Evolutionary conservation across 129 eudicot genomes (phyloP).

Genomic region (Dittrichia graveolens): DNA sequence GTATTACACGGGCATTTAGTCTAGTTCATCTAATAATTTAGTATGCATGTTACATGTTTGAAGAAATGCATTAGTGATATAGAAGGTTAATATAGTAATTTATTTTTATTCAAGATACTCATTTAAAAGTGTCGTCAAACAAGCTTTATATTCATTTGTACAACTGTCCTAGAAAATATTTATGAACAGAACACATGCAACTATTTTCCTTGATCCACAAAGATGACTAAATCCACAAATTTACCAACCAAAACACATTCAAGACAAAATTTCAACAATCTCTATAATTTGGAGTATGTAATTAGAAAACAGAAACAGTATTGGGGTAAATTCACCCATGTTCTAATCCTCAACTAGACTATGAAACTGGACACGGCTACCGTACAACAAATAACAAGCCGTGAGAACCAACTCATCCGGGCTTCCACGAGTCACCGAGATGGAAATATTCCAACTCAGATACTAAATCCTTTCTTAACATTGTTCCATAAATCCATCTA

Average conservation of each 20-base stretch:
- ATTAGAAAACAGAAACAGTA: not conserved
- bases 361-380: not conserved
- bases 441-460: constrained; percentile 14
- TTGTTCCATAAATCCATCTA: constrained; percentile 1
- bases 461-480: not conserved
- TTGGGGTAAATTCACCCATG: constrained; percentile 9
- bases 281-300: not conserved
- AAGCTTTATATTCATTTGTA: no score
- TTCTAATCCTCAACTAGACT: constrained; percentile 15
- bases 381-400: not conserved
- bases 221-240: not conserved
- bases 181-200: no score
- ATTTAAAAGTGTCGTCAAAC: no score
- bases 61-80: no score
- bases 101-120: no score
- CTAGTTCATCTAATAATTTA: no score
- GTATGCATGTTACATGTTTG: no score
- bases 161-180: no score
- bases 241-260: constrained; percentile 4
- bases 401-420: not conserved
- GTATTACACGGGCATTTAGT: no score
- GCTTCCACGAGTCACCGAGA: constrained; percentile 13
- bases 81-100: no score
- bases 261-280: constrained; percentile 18
- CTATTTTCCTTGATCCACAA: no score